These are phyloP conservation scores for Cryphonectria japonica DNA, from an alignment of 2,329 filamentous ascomycete genomes.

Conservation along the genomic window DNA sequence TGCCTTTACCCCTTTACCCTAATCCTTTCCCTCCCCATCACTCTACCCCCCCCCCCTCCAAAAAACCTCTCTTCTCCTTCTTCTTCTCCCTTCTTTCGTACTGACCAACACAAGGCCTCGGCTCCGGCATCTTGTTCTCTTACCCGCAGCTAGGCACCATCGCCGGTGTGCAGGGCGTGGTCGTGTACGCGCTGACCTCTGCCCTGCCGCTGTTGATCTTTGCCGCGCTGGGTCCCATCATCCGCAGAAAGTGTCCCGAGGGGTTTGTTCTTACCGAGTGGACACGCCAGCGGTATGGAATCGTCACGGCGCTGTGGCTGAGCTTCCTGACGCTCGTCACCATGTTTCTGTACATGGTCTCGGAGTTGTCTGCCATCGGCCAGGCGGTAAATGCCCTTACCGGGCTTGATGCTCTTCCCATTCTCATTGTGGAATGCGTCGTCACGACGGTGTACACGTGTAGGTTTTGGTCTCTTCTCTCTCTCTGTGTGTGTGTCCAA, in stretches of 20 bases:
- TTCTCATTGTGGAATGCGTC: constrained; percentile 76
- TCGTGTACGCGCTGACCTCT: constrained; percentile 76
- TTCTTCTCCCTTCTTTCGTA: constrained; percentile 37
- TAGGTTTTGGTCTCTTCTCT: constrained; percentile 38
- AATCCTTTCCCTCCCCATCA: too few species aligned
- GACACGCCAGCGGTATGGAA: constrained; percentile 78
- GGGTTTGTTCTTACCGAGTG: constrained; percentile 86
- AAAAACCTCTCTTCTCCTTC: constrained; percentile 23
- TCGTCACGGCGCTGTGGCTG: constrained; percentile 70
- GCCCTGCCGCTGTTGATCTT: constrained; percentile 75
- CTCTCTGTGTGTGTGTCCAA: too few species aligned
- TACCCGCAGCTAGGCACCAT: constrained; percentile 83
- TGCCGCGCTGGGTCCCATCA: constrained; percentile 74
- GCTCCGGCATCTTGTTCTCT: constrained; percentile 80
- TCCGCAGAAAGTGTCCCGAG: constrained; percentile 78
- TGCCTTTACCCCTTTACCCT: background rate
- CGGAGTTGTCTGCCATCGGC: constrained; percentile 79
- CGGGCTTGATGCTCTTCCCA: constrained; percentile 72
- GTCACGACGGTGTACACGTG: constrained; percentile 85
- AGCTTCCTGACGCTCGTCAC: constrained; percentile 80
- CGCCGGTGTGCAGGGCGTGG: constrained; percentile 75
- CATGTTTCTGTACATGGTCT: constrained; percentile 85
- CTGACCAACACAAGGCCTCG: constrained; percentile 68
- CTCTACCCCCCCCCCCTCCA: background rate
- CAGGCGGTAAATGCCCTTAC: constrained; percentile 78